Evolutionary conservation across 768 basidiomycete species (phyloP).

Genomic region (Pleurotus cornucopiae): DNA sequence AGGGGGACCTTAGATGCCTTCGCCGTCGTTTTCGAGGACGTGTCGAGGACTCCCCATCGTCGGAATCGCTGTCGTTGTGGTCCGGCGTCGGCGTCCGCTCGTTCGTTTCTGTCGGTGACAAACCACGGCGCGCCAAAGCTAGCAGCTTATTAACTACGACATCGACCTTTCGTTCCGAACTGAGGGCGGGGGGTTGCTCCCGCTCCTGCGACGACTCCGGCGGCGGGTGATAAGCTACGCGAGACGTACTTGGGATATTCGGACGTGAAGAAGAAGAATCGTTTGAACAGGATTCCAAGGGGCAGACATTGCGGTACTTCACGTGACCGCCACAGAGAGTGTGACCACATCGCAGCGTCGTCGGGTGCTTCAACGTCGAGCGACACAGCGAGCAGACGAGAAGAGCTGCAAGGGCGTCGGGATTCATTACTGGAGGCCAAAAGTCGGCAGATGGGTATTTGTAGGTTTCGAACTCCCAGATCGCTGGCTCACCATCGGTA

Average conservation of each 20-base stretch:
- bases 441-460: not conserved
- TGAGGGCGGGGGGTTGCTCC: constrained; percentile 10
- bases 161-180: constrained; percentile 30
- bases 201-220: constrained; percentile 16
- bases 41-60: constrained; percentile 7
- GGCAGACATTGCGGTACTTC: constrained; percentile 17
- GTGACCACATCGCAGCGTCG: constrained; percentile 81
- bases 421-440: constrained; percentile 7
- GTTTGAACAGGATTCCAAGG: constrained; percentile 27
- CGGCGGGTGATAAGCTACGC: constrained; percentile 29
- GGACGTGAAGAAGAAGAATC: constrained; percentile 19
- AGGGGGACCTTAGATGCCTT: not conserved
- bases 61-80: constrained; percentile 25
- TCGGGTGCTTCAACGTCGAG: constrained; percentile 56
- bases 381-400: constrained; percentile 58
- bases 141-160: constrained; percentile 58
- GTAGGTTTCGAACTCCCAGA: constrained; percentile 1
- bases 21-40: constrained; percentile 5
- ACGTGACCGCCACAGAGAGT: constrained; percentile 64
- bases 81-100: constrained; percentile 17
- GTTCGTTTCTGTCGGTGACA: constrained; percentile 4
- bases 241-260: constrained; percentile 37
- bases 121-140: constrained; percentile 30
- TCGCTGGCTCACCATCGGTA: constrained; percentile 8
- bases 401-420: constrained; percentile 23